Evolutionary conservation across 2,329 filamentous ascomycete species (phyloP), one percentile per base, ranked within the genome.

Genomic region (Colletotrichum karsti): DNA sequence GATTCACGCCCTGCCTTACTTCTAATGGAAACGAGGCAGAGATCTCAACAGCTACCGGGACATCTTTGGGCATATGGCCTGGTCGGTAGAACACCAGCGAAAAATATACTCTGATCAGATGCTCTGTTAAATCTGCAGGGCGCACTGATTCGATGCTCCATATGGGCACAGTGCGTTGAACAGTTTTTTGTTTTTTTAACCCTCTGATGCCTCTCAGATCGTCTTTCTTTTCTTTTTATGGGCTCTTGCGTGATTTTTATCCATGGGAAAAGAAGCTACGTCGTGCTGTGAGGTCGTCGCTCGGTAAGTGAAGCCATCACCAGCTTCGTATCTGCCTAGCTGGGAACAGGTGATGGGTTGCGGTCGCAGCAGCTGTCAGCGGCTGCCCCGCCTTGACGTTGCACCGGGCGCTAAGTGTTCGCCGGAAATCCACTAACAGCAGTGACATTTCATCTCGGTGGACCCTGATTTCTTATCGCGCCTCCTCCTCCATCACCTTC

Each of bases 1-100:
- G 4, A 4, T 51, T n/a, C 46, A 5, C 10, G 24, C n/a, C 12
- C n/a, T 35, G 33, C 33, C 46, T 28, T 33, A 51, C 9, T 30
- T 51, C 28, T 2, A 0, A 28, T 28, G 18, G 15, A 20, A 2
- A 30, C 28, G 24, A 51, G 9, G 24, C 18, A 30, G 8, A 4
- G 46, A n/a, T 51, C 10, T 1, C 46, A 51, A 51, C 26, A 51
- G 46, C 46, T 51, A 51, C 26, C 46, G 46, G 46, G 46, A 51
- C 9, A 51, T 51, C 46, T 51, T 51, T 51, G 26, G 46, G 46
- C 46, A 33, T 33, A 51, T 51, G 46, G 46, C 46, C 46, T 51
- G 46, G 46, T 51, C 26, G 46, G 46, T 51, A 51, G 46, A 33
- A 7, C 13, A 30, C 24, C 46, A 51, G 15, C 42, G 18, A 7